Evolutionary conservation across 2,329 filamentous ascomycete genomes (phyloP).

Genomic region (Diaporthe vexans): DNA sequence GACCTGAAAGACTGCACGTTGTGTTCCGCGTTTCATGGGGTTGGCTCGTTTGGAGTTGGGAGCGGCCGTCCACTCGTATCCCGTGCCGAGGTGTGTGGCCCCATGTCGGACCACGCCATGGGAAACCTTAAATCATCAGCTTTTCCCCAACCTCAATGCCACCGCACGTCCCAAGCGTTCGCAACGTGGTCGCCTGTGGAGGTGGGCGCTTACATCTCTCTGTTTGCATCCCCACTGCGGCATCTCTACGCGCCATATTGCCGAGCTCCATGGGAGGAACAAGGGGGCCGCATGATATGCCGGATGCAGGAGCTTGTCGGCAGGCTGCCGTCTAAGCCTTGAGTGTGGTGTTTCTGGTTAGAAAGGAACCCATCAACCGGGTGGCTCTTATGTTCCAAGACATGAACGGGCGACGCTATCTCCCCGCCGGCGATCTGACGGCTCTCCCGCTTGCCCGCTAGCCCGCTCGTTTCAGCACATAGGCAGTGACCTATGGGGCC

Average conservation of each 20-base stretch:
- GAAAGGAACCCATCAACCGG: not conserved
- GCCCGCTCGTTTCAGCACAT: not conserved
- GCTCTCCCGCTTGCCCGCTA: not conserved
- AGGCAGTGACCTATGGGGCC: not conserved
- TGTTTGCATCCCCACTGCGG: not conserved
- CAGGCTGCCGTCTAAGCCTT: no score
- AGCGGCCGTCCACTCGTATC: slow-evolving; percentile 8
- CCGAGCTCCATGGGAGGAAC: not conserved
- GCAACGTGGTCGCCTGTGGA: not conserved
- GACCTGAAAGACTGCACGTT: not conserved
- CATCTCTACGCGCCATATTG: not conserved
- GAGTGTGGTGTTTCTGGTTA: not conserved
- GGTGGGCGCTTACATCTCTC: not conserved
- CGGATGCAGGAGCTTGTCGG: not conserved
- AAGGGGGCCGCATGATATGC: not conserved
- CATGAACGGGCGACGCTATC: not conserved
- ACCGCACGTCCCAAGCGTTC: slow-evolving; percentile 23
- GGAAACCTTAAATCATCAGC: not conserved
- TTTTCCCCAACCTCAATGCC: not conserved
- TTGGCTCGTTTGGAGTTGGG: slow-evolving; percentile 27
- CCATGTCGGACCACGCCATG: slow-evolving; percentile 18
- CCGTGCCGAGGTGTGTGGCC: not conserved
- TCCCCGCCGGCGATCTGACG: not conserved
- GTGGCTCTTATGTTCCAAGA: not conserved
- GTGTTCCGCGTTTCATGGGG: slow-evolving; percentile 20